Conservation (phyloP, 179 eudicot genomes). For the Nepenthes alata region DNA sequence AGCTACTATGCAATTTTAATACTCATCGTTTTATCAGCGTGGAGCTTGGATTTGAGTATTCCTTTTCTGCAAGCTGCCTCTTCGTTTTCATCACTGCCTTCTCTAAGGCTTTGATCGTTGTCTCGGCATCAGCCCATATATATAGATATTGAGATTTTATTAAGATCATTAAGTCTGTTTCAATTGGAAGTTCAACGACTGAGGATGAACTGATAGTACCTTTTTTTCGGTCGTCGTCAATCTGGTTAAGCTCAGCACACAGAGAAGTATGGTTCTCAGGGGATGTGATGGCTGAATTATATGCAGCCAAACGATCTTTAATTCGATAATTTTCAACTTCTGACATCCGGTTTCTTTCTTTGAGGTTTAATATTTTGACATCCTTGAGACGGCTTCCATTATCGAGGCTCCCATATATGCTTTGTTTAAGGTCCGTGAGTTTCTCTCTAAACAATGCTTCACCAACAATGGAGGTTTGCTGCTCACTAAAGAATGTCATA, state of each 20-base stretch:
- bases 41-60: constrained; percentile 31
- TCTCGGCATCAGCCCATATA: neutral
- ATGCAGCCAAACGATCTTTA: constrained; percentile 49
- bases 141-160: neutral
- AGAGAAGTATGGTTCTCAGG: constrained; percentile 44
- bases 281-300: constrained; percentile 48
- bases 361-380: constrained; percentile 30
- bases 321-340: constrained; percentile 67
- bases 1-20: constrained; percentile 35
- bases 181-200: neutral
- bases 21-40: constrained; percentile 41
- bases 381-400: constrained; percentile 35
- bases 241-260: constrained; percentile 21
- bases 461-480: constrained; percentile 46
- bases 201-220: constrained; percentile 23
- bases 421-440: constrained; percentile 47
- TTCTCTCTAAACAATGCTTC: constrained; percentile 61
- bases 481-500: constrained; percentile 41
- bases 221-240: constrained; percentile 26
- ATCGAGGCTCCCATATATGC: constrained; percentile 30
- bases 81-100: constrained; percentile 44
- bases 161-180: neutral
- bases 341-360: constrained; percentile 33
- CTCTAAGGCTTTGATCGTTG: constrained; percentile 44
- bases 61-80: constrained; percentile 25